Percentiles rank a stretch among this genome's conserved stretches.
Conservation (phyloP, 768 basidiomycete species). For the Mycena kentingensis region DNA sequence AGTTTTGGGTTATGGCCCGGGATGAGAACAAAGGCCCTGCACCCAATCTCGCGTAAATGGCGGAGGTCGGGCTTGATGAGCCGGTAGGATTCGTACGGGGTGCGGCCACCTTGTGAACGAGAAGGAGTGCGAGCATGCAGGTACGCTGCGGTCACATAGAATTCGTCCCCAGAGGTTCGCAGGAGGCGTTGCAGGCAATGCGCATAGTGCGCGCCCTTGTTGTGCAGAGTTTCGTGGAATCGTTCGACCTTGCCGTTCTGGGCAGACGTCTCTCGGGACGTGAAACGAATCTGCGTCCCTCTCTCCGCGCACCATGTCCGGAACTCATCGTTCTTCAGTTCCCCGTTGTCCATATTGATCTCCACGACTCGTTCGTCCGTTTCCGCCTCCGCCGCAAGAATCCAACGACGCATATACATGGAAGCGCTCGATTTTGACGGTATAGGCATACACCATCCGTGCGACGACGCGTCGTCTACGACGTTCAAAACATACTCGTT, state of each 20-base stretch:
- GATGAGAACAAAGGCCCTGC: constrained; percentile 28
- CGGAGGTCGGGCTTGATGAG: constrained; percentile 25
- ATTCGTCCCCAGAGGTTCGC: constrained; percentile 35
- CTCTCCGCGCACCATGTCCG: constrained; percentile 12
- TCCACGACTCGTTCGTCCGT: constrained; percentile 21
- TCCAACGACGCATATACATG: constrained; percentile 32
- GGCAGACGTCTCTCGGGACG: constrained; percentile 37
- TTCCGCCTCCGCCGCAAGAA: constrained; percentile 23
- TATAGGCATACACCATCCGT: constrained; percentile 37
- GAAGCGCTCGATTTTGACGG: constrained; percentile 29
- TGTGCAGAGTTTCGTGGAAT: constrained; percentile 36
- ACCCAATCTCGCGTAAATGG: constrained; percentile 33
- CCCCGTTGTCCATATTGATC: constrained; percentile 27
- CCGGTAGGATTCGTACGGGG: constrained; percentile 15
- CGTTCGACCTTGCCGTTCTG: constrained; percentile 40
- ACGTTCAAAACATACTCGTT: constrained; percentile 36
- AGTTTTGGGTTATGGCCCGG: constrained; percentile 32
- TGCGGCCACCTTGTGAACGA: constrained; percentile 14
- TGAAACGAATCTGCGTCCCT: constrained; percentile 24
- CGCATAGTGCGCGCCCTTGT: constrained; percentile 32
- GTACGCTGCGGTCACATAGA: constrained; percentile 32
- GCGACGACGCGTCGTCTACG: constrained; percentile 34
- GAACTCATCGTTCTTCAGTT: constrained; percentile 21
- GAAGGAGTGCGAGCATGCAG: constrained; percentile 27
- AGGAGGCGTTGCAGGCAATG: constrained; percentile 26